Evolutionary conservation across 139 green algal species (phyloP).

Genomic region (Chlorella sorokiniana): DNA sequence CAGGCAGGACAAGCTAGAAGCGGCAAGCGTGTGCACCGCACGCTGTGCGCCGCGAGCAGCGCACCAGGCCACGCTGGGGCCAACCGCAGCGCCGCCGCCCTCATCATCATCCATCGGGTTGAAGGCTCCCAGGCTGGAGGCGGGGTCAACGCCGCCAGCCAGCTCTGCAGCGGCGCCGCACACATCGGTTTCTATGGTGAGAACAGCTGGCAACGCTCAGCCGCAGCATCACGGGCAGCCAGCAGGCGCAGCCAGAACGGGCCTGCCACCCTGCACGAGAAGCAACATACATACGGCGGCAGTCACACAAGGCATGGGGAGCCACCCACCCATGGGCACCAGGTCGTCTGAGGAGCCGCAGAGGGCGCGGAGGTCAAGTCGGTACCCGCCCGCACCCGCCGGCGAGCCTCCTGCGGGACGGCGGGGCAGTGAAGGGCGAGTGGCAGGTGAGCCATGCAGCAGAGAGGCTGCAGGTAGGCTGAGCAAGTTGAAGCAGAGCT

Average conservation of each 20-base stretch:
- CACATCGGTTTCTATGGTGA: background rate
- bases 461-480: background rate
- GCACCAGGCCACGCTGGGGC: slow-evolving; percentile 7
- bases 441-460: background rate
- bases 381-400: slow-evolving; percentile 1
- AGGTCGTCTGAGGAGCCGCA: slow-evolving; percentile 4
- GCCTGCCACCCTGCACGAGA: no score
- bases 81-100: no score
- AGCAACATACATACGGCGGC: no score
- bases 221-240: background rate
- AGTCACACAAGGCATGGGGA: background rate
- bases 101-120: slow-evolving; percentile 12
- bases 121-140: slow-evolving; percentile 21
- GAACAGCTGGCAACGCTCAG: no score
- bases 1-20: background rate
- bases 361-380: slow-evolving; percentile 7
- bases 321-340: background rate
- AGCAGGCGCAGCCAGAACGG: background rate
- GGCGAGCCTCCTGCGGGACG: background rate
- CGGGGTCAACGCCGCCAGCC: background rate
- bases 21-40: background rate
- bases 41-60: background rate
- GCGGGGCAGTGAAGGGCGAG: background rate
- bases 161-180: background rate
- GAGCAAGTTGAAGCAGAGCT: no score